These are phyloP conservation scores for Zizania latifolia DNA, from an alignment of 176 grass and related monocot genomes.

Conservation along the genomic window DNA sequence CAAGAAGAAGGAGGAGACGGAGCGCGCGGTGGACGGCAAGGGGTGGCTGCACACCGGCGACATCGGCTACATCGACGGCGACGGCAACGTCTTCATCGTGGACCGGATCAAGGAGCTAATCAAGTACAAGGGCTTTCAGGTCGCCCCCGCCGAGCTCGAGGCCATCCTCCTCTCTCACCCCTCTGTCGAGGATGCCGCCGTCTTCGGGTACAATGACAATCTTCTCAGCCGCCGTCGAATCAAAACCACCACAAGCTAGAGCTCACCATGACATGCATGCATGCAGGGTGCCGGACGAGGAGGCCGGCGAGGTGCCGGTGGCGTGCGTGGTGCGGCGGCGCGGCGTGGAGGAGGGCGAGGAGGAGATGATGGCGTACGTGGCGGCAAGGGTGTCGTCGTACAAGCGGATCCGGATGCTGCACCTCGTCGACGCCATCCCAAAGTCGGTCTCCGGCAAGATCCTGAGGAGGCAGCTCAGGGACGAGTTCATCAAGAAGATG, in stretches of 20 bases:
- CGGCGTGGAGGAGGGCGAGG: conserved; percentile 43
- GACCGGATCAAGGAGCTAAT: conserved; percentile 90
- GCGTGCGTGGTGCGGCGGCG: conserved; percentile 60
- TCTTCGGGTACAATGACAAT: conserved; percentile 47
- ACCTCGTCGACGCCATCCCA: conserved; percentile 67
- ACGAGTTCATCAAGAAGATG: conserved; percentile 35
- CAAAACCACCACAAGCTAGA: no score
- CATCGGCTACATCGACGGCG: conserved; percentile 84
- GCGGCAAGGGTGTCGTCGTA: conserved; percentile 61
- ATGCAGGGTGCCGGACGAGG: conserved; percentile 70
- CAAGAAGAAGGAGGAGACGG: conserved; percentile 69
- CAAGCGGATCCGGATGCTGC: conserved; percentile 61
- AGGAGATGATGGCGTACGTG: conserved; percentile 59
- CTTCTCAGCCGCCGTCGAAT: not conserved
- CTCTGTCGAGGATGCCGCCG: conserved; percentile 61
- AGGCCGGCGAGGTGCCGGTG: conserved; percentile 77
- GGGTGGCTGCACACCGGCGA: conserved; percentile 93
- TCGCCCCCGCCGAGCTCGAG: conserved; percentile 83
- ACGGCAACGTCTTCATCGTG: conserved; percentile 81
- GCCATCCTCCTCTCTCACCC: conserved; percentile 73
- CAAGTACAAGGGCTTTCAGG: conserved; percentile 97
- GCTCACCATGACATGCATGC: no score
- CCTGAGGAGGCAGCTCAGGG: conserved; percentile 68
- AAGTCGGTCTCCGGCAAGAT: conserved; percentile 90
- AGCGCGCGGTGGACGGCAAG: conserved; percentile 53